phyloP scores from a whole-genome alignment of 495 filamentous ascomycete species.

The Apiosordaria backusii region DNA sequence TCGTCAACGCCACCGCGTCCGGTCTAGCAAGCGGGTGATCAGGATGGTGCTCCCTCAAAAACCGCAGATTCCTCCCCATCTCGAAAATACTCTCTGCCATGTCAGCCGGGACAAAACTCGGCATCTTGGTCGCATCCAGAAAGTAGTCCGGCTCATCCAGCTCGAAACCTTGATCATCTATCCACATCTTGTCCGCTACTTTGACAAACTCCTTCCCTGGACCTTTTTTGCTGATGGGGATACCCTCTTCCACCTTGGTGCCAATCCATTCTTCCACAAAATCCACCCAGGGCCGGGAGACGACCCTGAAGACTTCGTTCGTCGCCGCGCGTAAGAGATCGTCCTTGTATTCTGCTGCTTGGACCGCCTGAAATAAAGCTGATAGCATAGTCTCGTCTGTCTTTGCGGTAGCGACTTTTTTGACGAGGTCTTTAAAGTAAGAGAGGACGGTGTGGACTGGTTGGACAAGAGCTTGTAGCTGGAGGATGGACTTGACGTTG shows the following conservation, averaged over 20 bases:
- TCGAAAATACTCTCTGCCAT: conserved; percentile 68
- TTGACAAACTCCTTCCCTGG: conserved; percentile 56
- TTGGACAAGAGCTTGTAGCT: conserved; percentile 63
- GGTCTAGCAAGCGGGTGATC: conserved; percentile 66
- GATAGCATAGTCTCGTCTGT: conserved; percentile 71
- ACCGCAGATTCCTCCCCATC: conserved; percentile 69
- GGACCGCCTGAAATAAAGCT: conserved; percentile 58
- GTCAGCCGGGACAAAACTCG: conserved; percentile 62
- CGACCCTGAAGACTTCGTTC: conserved; percentile 60
- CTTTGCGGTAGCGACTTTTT: conserved; percentile 46
- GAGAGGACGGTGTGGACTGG: conserved; percentile 60
- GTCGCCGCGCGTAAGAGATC: conserved; percentile 60
- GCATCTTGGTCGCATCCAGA: conserved; percentile 59
- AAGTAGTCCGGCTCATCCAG: conserved; percentile 53
- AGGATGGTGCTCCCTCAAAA: conserved; percentile 70
- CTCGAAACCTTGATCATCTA: conserved; percentile 54
- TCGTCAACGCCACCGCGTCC: conserved; percentile 41
- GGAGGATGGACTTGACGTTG: conserved; percentile 55
- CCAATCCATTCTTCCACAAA: conserved; percentile 77
- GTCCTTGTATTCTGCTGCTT: conserved; percentile 60
- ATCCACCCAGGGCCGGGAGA: conserved; percentile 67
- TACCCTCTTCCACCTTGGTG: conserved; percentile 53
- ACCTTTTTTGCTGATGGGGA: conserved; percentile 45
- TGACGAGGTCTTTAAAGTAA: conserved; percentile 58
- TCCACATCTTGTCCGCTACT: conserved; percentile 52